Percentiles rank a stretch among this genome's conserved stretches.
phyloP scores from a whole-genome alignment of 1,284 basidiomycete genomes.

The Wallemia ichthyophaga region DNA sequence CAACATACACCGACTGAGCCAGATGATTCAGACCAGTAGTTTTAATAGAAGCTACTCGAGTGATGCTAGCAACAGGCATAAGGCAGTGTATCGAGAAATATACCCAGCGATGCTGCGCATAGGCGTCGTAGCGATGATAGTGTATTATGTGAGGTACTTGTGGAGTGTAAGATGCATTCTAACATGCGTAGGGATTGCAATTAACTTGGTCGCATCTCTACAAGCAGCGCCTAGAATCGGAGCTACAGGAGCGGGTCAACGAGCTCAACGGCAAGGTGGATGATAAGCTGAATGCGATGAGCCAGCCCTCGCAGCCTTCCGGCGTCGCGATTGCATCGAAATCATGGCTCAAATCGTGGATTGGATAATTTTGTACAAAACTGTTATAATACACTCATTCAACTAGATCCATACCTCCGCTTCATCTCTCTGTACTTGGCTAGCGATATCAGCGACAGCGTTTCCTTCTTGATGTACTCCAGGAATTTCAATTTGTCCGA shows the following conservation, averaged over 20 bases:
- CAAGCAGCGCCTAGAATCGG: not conserved
- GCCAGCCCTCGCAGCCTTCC: not conserved
- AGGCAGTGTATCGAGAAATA: not conserved
- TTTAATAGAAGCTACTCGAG: not conserved
- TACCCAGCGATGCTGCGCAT: not conserved
- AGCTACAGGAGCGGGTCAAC: not conserved
- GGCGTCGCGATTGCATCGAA: not conserved
- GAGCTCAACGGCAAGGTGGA: not conserved
- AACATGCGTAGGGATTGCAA: not conserved
- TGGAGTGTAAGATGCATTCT: not conserved
- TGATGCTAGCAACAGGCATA: not conserved
- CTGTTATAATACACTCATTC: no score
- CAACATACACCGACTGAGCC: no score
- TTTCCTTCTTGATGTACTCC: not conserved
- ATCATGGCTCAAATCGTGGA: not conserved
- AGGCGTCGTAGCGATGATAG: not conserved
- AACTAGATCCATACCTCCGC: not conserved
- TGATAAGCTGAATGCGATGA: not conserved
- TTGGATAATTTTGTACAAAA: no score
- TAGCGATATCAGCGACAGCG: not conserved
- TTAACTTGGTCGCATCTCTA: not conserved
- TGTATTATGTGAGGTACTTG: not conserved
- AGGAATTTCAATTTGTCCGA: not conserved
- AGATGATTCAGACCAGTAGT: not conserved
- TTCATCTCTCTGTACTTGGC: not conserved